Percentiles rank a stretch among this genome's conserved stretches.
Evolutionary conservation across 2,329 filamentous ascomycete species (phyloP).

Genomic region (Clarireedia sp.): DNA sequence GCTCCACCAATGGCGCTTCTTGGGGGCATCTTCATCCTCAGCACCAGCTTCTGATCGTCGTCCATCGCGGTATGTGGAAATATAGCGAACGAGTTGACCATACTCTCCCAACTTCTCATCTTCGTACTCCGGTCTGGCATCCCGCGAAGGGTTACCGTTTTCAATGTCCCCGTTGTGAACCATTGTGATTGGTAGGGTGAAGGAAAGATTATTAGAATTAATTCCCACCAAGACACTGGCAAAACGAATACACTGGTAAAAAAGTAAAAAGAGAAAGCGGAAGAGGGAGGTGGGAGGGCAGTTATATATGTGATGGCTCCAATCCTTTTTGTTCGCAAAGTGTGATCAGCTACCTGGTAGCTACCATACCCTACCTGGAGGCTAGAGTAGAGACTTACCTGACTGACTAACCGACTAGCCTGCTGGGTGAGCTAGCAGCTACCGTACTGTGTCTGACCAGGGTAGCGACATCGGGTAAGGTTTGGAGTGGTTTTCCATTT

Average conservation of each 20-base stretch:
- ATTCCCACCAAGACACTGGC: conserved; percentile 6
- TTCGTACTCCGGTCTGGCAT: conserved; percentile 12
- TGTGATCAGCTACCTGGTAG: conserved; percentile 3
- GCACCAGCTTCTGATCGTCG: conserved; percentile 37
- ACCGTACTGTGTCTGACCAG: not conserved
- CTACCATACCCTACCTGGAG: too few relatives aligned
- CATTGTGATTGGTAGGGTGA: conserved; percentile 7
- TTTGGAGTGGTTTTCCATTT: not conserved
- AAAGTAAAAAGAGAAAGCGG: not conserved
- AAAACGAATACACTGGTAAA: conserved; percentile 1
- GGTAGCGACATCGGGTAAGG: conserved; percentile 9
- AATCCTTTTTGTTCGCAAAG: not conserved
- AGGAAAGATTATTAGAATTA: conserved; percentile 7
- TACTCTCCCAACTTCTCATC: conserved; percentile 46
- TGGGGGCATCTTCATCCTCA: conserved; percentile 33
- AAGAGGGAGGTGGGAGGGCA: not conserved
- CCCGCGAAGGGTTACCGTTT: conserved; percentile 3
- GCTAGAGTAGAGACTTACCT: too few relatives aligned
- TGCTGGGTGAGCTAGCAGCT: too few relatives aligned
- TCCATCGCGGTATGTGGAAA: conserved; percentile 57
- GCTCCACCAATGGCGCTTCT: conserved; percentile 41
- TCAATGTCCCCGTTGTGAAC: conserved; percentile 5
- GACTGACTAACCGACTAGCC: too few relatives aligned
- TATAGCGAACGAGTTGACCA: conserved; percentile 57
- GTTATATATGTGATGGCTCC: conserved; percentile 2